Conservation (phyloP, 441 rosid species). For the Cnidoscolus chayamansa region DNA sequence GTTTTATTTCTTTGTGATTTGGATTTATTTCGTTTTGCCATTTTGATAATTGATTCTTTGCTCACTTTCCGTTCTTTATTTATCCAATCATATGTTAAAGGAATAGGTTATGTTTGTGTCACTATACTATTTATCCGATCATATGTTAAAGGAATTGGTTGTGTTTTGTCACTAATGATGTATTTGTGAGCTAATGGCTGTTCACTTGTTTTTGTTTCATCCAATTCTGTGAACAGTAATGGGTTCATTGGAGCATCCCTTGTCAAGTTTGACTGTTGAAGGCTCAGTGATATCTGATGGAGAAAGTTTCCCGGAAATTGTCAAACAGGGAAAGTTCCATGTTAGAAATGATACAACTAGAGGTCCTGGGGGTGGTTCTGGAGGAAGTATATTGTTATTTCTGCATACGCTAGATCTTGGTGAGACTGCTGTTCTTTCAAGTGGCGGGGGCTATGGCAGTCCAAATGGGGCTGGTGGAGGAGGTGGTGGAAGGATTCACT, state of each 20-base stretch:
- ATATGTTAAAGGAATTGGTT: conserved; percentile 12
- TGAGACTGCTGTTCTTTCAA: conserved; percentile 75
- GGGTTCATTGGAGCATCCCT: conserved; percentile 95
- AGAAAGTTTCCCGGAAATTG: conserved; percentile 49
- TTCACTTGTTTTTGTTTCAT: conserved; percentile 24
- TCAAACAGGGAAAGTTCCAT: conserved; percentile 26
- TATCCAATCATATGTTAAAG: conserved; percentile 5
- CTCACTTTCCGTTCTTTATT: background rate
- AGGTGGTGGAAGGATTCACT: conserved; percentile 99
- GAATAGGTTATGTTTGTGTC: conserved; percentile 14
- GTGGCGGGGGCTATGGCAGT: conserved; percentile 87
- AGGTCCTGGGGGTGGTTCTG: conserved; percentile 97
- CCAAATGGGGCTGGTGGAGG: conserved; percentile 91
- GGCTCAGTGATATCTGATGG: conserved; percentile 91
- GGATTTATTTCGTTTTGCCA: background rate
- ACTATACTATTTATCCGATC: background rate
- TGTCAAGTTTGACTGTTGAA: conserved; percentile 70
- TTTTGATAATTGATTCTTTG: background rate
- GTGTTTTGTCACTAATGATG: conserved; percentile 16
- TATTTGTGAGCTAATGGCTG: conserved; percentile 19
- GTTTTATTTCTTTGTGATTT: background rate
- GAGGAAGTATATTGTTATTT: conserved; percentile 90
- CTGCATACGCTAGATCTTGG: conserved; percentile 58
- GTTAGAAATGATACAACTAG: conserved; percentile 33
- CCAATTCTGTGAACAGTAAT: conserved; percentile 58